These are phyloP conservation scores for Boletus pseudopeckii DNA, from an alignment of 768 basidiomycete genomes.

Conservation along the genomic window DNA sequence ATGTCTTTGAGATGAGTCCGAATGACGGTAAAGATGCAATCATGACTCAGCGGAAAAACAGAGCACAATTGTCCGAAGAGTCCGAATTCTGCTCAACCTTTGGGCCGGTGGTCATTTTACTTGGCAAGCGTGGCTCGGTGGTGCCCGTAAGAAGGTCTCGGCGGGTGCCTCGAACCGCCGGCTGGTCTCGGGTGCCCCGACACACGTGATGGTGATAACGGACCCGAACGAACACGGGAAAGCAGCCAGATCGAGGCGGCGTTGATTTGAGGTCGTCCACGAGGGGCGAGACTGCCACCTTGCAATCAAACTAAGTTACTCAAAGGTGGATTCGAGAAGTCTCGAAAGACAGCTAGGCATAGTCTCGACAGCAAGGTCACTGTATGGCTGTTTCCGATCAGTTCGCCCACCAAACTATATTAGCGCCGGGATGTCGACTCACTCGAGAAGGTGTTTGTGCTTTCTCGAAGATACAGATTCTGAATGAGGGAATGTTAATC, in stretches of 20 bases:
- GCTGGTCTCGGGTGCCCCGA: not conserved
- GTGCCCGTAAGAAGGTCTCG: not conserved
- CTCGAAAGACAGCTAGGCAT: not conserved
- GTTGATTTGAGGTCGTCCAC: not conserved
- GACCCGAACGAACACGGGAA: not conserved
- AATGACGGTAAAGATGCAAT: not conserved
- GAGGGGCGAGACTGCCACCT: conserved; percentile 1
- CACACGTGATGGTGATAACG: not conserved
- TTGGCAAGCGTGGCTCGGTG: not conserved
- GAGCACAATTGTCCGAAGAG: not conserved
- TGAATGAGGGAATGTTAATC: no score
- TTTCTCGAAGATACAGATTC: not conserved
- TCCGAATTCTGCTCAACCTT: not conserved
- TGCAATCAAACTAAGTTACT: not conserved
- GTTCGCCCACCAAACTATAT: not conserved
- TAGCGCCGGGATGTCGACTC: not conserved
- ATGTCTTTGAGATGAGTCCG: not conserved
- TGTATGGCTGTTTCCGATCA: not conserved
- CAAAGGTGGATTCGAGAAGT: not conserved
- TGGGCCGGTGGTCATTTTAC: not conserved
- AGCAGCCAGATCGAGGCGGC: not conserved
- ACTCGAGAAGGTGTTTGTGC: not conserved
- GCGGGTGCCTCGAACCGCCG: not conserved
- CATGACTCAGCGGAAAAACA: no score
- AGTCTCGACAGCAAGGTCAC: not conserved